Conservation (phyloP, 2,329 filamentous ascomycete species). For the Apiospora hydei region DNA sequence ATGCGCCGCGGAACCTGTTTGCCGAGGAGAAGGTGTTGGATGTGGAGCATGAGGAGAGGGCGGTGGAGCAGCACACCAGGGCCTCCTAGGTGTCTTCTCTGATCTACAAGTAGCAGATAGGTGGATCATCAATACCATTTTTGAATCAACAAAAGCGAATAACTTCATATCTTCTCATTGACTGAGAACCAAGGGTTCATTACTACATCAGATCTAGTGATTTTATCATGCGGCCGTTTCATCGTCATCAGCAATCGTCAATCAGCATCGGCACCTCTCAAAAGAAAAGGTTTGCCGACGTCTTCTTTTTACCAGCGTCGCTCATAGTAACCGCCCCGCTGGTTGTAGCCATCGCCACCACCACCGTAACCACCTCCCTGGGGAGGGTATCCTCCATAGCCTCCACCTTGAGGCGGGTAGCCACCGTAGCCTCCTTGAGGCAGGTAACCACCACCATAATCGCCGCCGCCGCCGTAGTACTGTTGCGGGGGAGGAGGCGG, state of each 20-base stretch:
- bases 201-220: not conserved
- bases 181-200: not conserved
- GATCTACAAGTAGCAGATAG: not conserved
- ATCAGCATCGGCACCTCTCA: not conserved
- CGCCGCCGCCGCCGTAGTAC: not conserved
- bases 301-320: not conserved
- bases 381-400: not conserved
- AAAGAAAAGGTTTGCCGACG: too few relatives aligned
- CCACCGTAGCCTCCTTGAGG: slow-evolving; percentile 12
- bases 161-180: not conserved
- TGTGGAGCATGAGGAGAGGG: slow-evolving; percentile 16
- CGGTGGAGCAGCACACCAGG: not conserved
- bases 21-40: not conserved
- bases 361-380: slow-evolving; percentile 12
- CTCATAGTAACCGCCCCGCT: slow-evolving; percentile 9
- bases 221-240: not conserved
- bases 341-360: not conserved
- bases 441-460: not conserved
- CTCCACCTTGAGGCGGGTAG: slow-evolving; percentile 1
- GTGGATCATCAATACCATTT: not conserved
- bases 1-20: not conserved
- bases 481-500: not conserved
- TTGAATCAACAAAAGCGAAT: not conserved
- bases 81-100: not conserved
- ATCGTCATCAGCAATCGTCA: not conserved